Evolutionary conservation across 2,329 filamentous ascomycete species (phyloP).

Genomic region (Penicillium polonicum): DNA sequence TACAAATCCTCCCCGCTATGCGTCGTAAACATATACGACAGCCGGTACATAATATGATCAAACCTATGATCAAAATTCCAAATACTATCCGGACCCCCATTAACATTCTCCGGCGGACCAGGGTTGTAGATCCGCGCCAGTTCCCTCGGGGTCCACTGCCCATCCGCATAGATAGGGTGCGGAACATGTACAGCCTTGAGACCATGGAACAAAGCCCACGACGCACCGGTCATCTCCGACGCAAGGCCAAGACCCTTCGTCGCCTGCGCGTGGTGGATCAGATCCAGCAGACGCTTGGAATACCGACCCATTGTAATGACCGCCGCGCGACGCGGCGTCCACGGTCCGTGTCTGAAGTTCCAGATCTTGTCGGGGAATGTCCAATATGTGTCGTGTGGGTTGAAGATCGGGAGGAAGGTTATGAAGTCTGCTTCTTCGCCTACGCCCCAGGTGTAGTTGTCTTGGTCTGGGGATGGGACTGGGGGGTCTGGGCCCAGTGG

Average conservation of each 20-base stretch:
- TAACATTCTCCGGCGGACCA: constrained; percentile 50
- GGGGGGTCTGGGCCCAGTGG: constrained; percentile 27
- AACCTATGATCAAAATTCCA: constrained; percentile 33
- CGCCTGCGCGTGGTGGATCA: constrained; percentile 71
- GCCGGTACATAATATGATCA: constrained; percentile 30
- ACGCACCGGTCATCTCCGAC: constrained; percentile 74
- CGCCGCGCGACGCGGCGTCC: constrained; percentile 20
- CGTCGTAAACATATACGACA: constrained; percentile 31
- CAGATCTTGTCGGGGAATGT: constrained; percentile 22
- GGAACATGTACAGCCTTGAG: constrained; percentile 71
- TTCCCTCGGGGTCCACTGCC: constrained; percentile 55
- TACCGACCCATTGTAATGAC: constrained; percentile 27
- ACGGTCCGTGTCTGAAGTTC: constrained; percentile 20
- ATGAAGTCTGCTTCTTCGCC: constrained; percentile 26
- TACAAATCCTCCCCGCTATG: constrained; percentile 51
- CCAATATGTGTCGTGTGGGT: constrained; percentile 22
- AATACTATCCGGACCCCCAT: constrained; percentile 46
- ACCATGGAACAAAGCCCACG: constrained; percentile 70
- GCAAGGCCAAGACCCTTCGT: constrained; percentile 68
- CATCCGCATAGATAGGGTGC: constrained; percentile 58
- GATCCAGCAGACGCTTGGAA: constrained; percentile 19
- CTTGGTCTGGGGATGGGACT: constrained; percentile 15
- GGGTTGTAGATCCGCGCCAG: constrained; percentile 58
- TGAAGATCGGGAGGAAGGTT: constrained; percentile 24
- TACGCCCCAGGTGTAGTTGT: constrained; percentile 26